Base-by-base conservation (phyloP, 805 yeast genomes). In the Debaryomyces maramus region DNA sequence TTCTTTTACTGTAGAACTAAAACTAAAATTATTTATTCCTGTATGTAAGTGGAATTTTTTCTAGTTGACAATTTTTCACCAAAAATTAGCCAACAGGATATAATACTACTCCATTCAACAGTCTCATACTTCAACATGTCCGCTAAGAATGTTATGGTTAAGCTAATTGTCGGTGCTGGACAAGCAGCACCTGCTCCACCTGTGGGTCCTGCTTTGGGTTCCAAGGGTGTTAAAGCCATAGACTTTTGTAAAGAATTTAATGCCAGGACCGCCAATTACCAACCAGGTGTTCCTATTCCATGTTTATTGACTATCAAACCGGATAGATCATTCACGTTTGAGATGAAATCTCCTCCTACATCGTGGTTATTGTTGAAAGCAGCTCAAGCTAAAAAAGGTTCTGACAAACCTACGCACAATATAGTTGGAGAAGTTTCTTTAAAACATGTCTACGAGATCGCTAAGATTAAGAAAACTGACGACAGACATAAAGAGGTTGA, bases 131-230 rank as follows among this genome's bases (percentile, higher is more conserved):
- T n/a, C 28, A 15, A 24, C 28, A 43, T 39, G 46, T 36, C 63
- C 14, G 69, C 72, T 15, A 85, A 81, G 60, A 84, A 81, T 60
- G 70, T 83, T 28, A 57, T 90, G 52, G 88, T 91, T 39, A 93
- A 91, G 64, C 78, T 91, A 45, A 82, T 91, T 36, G 98, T 91
- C 3, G 96, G 91, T 6, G 98, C 99, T 4, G 98, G 98, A 3
- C 87, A 89, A 61, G 99, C 99, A 0, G 93, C 97, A 2, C 98
- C 99, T 30, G 84, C 97, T 2, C 99, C 99, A 20, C 99, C 99
- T 5, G 98, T 93, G 20, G 99, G 99, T 50, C 99, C 99, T 33
- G 99, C 98, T 0, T 73, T 93, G 36, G 99, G 99, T 51, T 91
- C 98, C 44, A 91, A 91, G 63, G 99, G 99, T 73, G 95, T 93